phyloP scores from a whole-genome alignment of 31 red algal genomes.

The Porphyra umbilicalis region DNA sequence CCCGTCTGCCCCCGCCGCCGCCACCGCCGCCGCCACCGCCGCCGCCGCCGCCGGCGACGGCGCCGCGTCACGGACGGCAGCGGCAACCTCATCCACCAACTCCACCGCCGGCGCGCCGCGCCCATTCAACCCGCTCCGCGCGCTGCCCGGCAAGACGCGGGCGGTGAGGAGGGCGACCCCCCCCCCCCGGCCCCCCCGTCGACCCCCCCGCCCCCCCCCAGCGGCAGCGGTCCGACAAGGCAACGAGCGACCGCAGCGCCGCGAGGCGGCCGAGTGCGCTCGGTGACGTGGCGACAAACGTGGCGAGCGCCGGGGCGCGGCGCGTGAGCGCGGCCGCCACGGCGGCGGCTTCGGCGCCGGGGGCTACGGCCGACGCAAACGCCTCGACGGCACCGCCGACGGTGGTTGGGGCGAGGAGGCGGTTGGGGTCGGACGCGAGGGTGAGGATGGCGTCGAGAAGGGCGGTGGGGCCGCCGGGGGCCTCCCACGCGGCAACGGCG shows the following conservation, averaged over 20 bases:
- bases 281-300: not conserved
- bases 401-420: not conserved
- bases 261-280: not conserved
- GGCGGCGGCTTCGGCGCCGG: not conserved
- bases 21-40: not conserved
- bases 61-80: not conserved
- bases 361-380: not conserved
- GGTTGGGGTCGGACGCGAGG: not conserved
- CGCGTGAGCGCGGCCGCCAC: not conserved
- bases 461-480: not conserved
- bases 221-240: not conserved
- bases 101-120: not conserved
- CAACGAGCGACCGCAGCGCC: not conserved
- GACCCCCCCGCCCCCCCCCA: not conserved
- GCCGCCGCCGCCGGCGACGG: no score
- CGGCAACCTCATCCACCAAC: not conserved
- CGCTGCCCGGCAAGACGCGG: not conserved
- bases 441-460: not conserved
- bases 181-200: not conserved
- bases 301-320: not conserved
- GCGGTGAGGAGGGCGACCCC: not conserved
- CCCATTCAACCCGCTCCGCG: not conserved
- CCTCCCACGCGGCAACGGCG: not conserved
- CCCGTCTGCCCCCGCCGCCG: not conserved
- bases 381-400: not conserved